Percentiles rank a stretch among this genome's conserved stretches.
phyloP scores from a whole-genome alignment of 768 basidiomycete species.

The Neoboletus subvelutipes region DNA sequence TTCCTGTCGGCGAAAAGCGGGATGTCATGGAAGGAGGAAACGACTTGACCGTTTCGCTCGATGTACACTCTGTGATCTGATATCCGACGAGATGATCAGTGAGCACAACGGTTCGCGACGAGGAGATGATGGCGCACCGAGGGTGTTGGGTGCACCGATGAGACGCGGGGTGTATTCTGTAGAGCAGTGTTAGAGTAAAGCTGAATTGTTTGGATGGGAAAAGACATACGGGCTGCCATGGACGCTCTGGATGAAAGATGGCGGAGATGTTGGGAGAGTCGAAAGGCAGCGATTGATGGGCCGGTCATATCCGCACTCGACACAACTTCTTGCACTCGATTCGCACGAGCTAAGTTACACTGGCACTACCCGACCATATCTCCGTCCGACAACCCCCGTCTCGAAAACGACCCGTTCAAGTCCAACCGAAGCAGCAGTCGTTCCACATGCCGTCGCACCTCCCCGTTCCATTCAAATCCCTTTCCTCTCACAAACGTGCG shows the following conservation, averaged over 20 bases:
- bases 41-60: constrained; percentile 82
- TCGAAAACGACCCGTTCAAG: constrained; percentile 78
- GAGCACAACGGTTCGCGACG: constrained; percentile 7
- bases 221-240: constrained; percentile 40
- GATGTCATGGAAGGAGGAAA: constrained; percentile 93
- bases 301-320: constrained; percentile 29
- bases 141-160: constrained; percentile 88
- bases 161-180: constrained; percentile 72
- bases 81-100: constrained; percentile 24
- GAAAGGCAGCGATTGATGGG: constrained; percentile 24
- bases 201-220: constrained; percentile 2
- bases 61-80: constrained; percentile 94
- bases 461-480: constrained; percentile 57
- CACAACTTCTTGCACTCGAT: background rate
- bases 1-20: constrained; percentile 96
- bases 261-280: constrained; percentile 64
- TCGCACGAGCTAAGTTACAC: too few relatives aligned
- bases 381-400: constrained; percentile 29
- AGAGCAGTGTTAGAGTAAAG: constrained; percentile 6
- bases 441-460: constrained; percentile 79
- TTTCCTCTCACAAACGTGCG: constrained; percentile 53
- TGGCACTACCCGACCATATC: background rate
- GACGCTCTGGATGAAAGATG: constrained; percentile 48
- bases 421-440: constrained; percentile 79
- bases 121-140: constrained; percentile 55